Conservation (phyloP, 768 basidiomycete species). For the Phylloporus sp. region DNA sequence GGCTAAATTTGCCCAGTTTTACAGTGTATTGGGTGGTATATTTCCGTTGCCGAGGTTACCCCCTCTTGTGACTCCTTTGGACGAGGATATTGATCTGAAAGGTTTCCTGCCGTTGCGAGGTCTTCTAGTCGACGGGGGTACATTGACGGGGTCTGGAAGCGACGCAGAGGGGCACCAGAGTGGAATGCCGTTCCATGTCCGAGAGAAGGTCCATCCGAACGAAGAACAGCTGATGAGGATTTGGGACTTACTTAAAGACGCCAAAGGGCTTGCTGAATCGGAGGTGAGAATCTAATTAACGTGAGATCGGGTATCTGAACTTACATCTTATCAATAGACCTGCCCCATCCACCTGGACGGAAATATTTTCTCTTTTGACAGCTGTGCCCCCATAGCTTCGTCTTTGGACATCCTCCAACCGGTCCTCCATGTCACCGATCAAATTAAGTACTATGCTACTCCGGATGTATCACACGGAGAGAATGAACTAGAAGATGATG, state of each 20-base stretch:
- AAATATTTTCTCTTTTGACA: constrained; percentile 19
- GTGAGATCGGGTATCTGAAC: constrained; percentile 2
- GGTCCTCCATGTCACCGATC: constrained; percentile 9
- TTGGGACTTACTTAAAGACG: constrained; percentile 76
- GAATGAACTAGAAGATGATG: constrained; percentile 49
- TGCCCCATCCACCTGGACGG: constrained; percentile 25
- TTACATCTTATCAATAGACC: constrained; percentile 19
- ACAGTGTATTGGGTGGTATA: constrained; percentile 50
- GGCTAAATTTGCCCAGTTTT: constrained; percentile 65
- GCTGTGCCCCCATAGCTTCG: constrained; percentile 5
- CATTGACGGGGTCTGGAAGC: constrained; percentile 14
- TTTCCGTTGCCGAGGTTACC: constrained; percentile 72
- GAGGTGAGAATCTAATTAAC: constrained; percentile 43
- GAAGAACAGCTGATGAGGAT: constrained; percentile 96
- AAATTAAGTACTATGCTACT: constrained; percentile 9
- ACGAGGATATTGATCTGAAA: constrained; percentile 86
- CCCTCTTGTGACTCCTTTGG: constrained; percentile 55
- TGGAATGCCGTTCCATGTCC: constrained; percentile 26
- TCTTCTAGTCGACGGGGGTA: constrained; percentile 40
- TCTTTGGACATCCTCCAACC: constrained; percentile 1
- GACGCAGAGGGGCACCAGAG: constrained; percentile 23
- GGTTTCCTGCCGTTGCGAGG: constrained; percentile 83
- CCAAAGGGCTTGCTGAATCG: constrained; percentile 50
- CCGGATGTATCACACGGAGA: neutral
- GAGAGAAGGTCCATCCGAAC: constrained; percentile 75